Evolutionary conservation across 148 eudicot genomes (phyloP).

Genomic region (Amaranthus palmeri): DNA sequence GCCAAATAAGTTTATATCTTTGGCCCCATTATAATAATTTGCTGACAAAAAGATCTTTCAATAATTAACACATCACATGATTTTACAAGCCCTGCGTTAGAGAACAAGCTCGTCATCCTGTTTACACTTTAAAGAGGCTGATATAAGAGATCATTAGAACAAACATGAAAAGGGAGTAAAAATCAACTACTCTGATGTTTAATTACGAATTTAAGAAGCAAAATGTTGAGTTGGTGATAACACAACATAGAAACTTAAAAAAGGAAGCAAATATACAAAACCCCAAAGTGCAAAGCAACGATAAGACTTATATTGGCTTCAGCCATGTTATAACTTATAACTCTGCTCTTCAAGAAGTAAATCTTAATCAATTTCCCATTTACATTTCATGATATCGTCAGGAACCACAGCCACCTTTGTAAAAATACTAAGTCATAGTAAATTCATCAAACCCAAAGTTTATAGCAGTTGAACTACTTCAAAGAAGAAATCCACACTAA

Average conservation of each 20-base stretch:
- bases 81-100: too few species aligned
- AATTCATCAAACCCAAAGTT: too few species aligned
- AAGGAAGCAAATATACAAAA: not conserved
- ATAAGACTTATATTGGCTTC: constrained; percentile 53
- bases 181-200: not conserved
- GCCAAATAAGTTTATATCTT: too few species aligned
- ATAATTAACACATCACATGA: too few species aligned
- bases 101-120: too few species aligned
- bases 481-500: too few species aligned
- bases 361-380: constrained; percentile 72
- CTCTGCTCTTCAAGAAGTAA: constrained; percentile 62
- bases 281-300: not conserved
- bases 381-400: constrained; percentile 61
- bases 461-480: too few species aligned
- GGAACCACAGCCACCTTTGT: constrained; percentile 47
- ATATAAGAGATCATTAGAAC: too few species aligned
- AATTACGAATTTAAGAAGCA: not conserved
- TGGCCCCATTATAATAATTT: too few species aligned
- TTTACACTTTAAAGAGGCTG: too few species aligned
- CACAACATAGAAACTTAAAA: not conserved
- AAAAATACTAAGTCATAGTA: not conserved
- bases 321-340: constrained; percentile 71
- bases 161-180: not conserved
- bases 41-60: too few species aligned
- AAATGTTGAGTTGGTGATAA: not conserved